These are phyloP conservation scores for Vickermania ingenoplastis DNA, from an alignment of 208 protist genomes.

Conservation along the genomic window DNA sequence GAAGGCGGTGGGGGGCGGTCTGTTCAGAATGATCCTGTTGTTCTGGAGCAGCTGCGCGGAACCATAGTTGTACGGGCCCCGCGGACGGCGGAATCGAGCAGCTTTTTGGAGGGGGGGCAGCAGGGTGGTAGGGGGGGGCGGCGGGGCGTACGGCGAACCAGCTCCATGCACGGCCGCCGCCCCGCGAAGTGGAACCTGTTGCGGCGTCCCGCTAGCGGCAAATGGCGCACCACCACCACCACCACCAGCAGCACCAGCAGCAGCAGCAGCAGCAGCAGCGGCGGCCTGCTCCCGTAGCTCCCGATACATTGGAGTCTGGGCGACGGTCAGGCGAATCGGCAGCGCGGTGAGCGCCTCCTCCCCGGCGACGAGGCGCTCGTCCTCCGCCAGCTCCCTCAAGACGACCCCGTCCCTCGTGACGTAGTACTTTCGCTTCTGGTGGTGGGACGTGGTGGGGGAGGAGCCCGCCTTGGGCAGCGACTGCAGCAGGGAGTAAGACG, in stretches of 20 bases:
- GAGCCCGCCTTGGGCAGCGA: not conserved
- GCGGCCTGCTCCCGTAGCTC: not conserved
- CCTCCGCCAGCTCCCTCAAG: not conserved
- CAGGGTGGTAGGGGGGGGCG: too few relatives aligned
- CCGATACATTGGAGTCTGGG: not conserved
- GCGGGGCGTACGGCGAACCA: too few relatives aligned
- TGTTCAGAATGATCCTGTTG: too few relatives aligned
- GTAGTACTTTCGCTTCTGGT: not conserved
- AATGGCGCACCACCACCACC: too few relatives aligned
- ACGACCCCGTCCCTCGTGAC: not conserved
- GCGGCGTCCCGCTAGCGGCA: too few relatives aligned
- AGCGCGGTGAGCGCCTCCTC: not conserved
- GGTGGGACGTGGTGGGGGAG: not conserved
- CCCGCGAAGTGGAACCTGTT: too few relatives aligned
- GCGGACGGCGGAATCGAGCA: too few relatives aligned
- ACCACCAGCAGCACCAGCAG: not conserved
- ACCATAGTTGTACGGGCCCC: too few relatives aligned
- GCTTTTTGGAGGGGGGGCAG: too few relatives aligned
- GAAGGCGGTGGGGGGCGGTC: too few relatives aligned
- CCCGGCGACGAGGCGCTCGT: not conserved
- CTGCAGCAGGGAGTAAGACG: not conserved
- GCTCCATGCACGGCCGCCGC: too few relatives aligned
- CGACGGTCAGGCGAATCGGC: not conserved
- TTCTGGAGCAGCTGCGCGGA: too few relatives aligned
- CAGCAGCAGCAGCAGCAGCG: slow-evolving; percentile 2